Base-by-base conservation (phyloP, 2,329 filamentous ascomycete species). In the Cladophialophora chaetospira region DNA sequence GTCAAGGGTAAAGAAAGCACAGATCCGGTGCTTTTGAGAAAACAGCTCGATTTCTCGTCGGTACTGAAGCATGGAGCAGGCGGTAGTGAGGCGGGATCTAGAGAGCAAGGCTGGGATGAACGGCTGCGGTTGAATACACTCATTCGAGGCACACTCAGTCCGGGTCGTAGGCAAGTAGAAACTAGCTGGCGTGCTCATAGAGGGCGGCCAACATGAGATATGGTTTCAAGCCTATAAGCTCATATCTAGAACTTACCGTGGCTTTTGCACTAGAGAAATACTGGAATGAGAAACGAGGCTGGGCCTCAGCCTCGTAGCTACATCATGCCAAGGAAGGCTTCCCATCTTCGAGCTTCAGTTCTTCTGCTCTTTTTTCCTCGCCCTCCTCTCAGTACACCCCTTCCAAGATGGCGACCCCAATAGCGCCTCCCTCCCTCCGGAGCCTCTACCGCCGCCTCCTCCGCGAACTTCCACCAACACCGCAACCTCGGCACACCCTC, bases 381-480 rank as follows among this genome's bases (percentile, higher is more conserved):
- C 21, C n/a, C 5, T 4, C 33, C 46, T 38, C 10, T 19, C 17
- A 13, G 13, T 19, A 21, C 23, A 15, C 13, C 35, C 26, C 15
- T 31, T 26, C 29, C 36, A 55, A 17, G 23, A 54, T 55, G 46
- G 21, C 53, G 8, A 31, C 53, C 28, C 26, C 42, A 0, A 65
- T 64, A n/a, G n/a, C 42, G 15, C 25, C 46, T 5, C 50, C 50
- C 6, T 40, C 49, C 35, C 71, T 89, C 38, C 89, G 90, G 68
- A 85, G 90, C 31, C 81, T 96, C 70, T 97, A 97, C 81, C 89
- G 93, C 68, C 83, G 87, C 38, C 80, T 97, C 69, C 85, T 97
- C 54, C 91, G 93, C 72, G 91, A 97, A 77, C 85, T 97, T 6
- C 93, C 93, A 1, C 83, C 72, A 83, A 66, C 78, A 75, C 77